A percentile compares a stretch with the other conserved stretches of the same genome.
Evolutionary conservation across 2,329 filamentous ascomycete species (phyloP).

Genomic region (Colletotrichum liaoningense): DNA sequence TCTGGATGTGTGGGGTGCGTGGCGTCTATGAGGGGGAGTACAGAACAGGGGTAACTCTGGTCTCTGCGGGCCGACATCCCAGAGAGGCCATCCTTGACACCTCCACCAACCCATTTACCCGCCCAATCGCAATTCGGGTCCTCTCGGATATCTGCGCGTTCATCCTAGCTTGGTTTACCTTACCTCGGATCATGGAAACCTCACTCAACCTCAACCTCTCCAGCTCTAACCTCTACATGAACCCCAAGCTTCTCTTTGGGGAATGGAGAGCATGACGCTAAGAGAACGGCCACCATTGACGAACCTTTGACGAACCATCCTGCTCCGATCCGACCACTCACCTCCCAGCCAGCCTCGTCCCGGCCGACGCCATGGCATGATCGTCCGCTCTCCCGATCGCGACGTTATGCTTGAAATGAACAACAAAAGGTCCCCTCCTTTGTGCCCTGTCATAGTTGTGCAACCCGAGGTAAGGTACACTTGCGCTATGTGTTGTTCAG

Average conservation of each 20-base stretch:
- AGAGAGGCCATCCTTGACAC: conserved; percentile 42
- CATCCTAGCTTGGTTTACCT: conserved; percentile 8
- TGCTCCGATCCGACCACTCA: neutral
- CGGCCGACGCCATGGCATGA: neutral
- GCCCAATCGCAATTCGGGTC: conserved; percentile 39
- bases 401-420: conserved; percentile 7
- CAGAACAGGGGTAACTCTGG: neutral
- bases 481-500: neutral
- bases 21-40: neutral
- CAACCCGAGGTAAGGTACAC: neutral
- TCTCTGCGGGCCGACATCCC: conserved; percentile 49
- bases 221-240: neutral
- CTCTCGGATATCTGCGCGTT: conserved; percentile 15
- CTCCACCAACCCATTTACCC: conserved; percentile 37
- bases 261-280: neutral
- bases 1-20: conserved; percentile 12
- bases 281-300: no score
- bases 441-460: neutral
- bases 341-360: neutral
- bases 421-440: neutral
- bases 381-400: neutral
- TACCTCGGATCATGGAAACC: neutral
- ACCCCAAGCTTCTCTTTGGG: neutral
- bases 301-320: neutral
- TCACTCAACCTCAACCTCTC: conserved; percentile 5